Percentiles rank a stretch among this genome's conserved stretches.
phyloP scores from a whole-genome alignment of 768 basidiomycete genomes.

The Trametes cingulata region DNA sequence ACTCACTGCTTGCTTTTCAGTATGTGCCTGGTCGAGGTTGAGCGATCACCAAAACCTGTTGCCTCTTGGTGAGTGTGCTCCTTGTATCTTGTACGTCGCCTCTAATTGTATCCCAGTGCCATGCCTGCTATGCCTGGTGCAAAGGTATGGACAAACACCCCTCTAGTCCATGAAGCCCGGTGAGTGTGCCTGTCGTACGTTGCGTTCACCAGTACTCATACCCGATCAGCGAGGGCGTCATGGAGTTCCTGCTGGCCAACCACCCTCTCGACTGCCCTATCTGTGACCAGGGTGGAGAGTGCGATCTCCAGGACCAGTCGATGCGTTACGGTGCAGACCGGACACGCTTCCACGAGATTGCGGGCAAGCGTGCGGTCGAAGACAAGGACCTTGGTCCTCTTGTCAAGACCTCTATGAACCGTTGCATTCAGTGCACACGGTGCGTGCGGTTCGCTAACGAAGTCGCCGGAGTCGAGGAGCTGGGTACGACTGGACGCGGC shows the following conservation, averaged over 20 bases:
- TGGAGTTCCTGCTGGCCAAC: constrained; percentile 98
- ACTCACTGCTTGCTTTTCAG: constrained; percentile 39
- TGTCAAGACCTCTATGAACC: constrained; percentile 98
- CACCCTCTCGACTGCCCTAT: constrained; percentile 99
- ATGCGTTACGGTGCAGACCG: constrained; percentile 99
- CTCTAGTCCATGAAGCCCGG: constrained; percentile 87
- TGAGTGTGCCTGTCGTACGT: constrained; percentile 26
- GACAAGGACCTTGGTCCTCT: constrained; percentile 98
- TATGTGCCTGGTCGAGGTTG: constrained; percentile 99
- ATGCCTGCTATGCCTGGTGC: constrained; percentile 97
- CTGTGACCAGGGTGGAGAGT: constrained; percentile 99
- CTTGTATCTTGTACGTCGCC: not conserved
- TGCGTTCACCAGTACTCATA: constrained; percentile 22
- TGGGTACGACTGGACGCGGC: constrained; percentile 95
- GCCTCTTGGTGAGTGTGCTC: constrained; percentile 74
- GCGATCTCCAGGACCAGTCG: constrained; percentile 97
- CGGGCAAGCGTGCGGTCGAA: constrained; percentile 96
- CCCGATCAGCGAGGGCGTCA: constrained; percentile 81
- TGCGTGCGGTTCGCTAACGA: constrained; percentile 99
- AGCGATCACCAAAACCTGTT: constrained; percentile 91
- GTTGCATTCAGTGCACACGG: constrained; percentile 99
- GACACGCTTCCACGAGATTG: constrained; percentile 96
- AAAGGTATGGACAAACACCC: constrained; percentile 92
- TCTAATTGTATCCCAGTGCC: constrained; percentile 50
- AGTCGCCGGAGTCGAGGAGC: constrained; percentile 96